Conservation (phyloP, 495 filamentous ascomycete genomes). For the Neurospora sp. region DNA sequence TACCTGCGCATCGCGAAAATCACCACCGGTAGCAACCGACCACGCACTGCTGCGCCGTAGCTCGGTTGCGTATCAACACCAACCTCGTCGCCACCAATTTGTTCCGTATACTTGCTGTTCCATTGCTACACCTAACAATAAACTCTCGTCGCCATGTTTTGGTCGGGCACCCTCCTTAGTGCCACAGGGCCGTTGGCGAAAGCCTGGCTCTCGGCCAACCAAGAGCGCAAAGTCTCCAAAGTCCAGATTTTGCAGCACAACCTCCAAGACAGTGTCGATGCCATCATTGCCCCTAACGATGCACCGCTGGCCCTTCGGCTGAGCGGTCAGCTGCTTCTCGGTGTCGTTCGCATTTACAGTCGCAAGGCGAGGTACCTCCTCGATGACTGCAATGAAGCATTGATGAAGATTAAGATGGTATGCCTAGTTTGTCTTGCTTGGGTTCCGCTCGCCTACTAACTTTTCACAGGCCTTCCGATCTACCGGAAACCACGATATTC, state of each 20-base stretch:
- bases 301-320: slow-evolving; percentile 91
- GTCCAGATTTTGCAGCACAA: slow-evolving; percentile 86
- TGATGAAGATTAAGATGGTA: slow-evolving; percentile 98
- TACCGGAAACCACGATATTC: slow-evolving; percentile 69
- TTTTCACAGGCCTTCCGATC: slow-evolving; percentile 59
- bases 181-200: slow-evolving; percentile 95
- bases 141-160: slow-evolving; percentile 67
- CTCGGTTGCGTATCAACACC: neutral
- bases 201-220: slow-evolving; percentile 94
- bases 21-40: neutral
- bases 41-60: neutral
- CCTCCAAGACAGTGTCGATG: slow-evolving; percentile 83
- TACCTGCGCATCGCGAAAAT: neutral
- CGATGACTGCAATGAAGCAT: slow-evolving; percentile 93
- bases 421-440: neutral
- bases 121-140: neutral
- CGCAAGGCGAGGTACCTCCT: slow-evolving; percentile 91
- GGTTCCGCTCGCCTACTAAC: slow-evolving; percentile 20
- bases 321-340: slow-evolving; percentile 86
- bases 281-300: slow-evolving; percentile 87
- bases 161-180: slow-evolving; percentile 89
- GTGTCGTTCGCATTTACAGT: slow-evolving; percentile 95
- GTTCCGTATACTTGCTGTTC: slow-evolving; percentile 10
- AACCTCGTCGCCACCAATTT: neutral
- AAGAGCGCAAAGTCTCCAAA: slow-evolving; percentile 95